Percentiles rank a stretch among this genome's conserved stretches.
These are phyloP conservation scores for Podila epigama DNA, from an alignment of 192 early-diverging fungal genomes.

Conservation along the genomic window DNA sequence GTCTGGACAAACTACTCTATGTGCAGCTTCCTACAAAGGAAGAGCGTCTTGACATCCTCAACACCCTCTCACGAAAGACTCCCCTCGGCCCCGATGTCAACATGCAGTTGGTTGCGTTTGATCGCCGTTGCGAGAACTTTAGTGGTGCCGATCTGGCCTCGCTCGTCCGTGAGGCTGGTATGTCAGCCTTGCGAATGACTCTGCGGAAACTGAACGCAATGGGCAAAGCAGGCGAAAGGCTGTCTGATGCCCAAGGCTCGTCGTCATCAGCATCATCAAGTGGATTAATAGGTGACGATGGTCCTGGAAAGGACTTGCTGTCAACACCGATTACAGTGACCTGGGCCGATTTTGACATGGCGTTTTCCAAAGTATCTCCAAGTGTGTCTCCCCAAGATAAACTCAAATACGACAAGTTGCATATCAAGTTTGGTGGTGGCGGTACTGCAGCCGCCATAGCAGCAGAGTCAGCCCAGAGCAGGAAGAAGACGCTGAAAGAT, in stretches of 20 bases:
- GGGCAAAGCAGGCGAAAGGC: constrained; percentile 50
- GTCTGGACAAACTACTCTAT: constrained; percentile 97
- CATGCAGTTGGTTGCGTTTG: constrained; percentile 63
- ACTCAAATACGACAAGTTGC: constrained; percentile 52
- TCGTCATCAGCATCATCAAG: too few species aligned
- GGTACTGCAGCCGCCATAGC: neutral
- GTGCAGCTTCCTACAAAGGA: constrained; percentile 86
- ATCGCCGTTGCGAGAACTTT: constrained; percentile 73
- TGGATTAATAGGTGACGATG: constrained; percentile 12
- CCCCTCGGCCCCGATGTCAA: constrained; percentile 72
- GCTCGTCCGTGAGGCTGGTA: constrained; percentile 81
- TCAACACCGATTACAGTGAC: constrained; percentile 60
- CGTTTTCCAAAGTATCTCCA: constrained; percentile 80
- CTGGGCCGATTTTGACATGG: constrained; percentile 75
- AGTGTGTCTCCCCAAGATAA: constrained; percentile 75
- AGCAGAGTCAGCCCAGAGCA: constrained; percentile 16
- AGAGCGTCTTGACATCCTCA: constrained; percentile 88
- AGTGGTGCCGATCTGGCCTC: constrained; percentile 83
- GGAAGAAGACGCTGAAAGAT: constrained; percentile 25
- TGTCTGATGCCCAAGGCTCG: constrained; percentile 9
- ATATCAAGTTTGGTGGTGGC: constrained; percentile 54
- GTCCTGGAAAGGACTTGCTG: constrained; percentile 18
- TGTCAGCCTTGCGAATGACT: constrained; percentile 74
- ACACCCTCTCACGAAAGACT: constrained; percentile 78
- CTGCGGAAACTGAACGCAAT: constrained; percentile 50